phyloP scores from a whole-genome alignment of 768 basidiomycete species.

The Lepiota brunneoincarnata region DNA sequence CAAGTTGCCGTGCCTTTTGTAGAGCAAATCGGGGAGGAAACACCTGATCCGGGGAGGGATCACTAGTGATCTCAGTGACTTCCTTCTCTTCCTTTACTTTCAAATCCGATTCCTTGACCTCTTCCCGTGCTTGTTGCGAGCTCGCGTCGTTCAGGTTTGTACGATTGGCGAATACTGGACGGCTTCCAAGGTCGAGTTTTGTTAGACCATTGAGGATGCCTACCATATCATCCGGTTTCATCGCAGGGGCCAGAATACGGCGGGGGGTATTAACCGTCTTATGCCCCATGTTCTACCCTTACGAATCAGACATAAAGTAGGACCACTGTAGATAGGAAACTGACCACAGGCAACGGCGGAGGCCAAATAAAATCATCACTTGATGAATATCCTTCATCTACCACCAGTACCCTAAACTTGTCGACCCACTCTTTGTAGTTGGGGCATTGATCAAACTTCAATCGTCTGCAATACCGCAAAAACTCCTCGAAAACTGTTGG shows the following conservation, averaged over 20 bases:
- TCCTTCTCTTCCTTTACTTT: conserved; percentile 25
- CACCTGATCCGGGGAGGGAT: conserved; percentile 28
- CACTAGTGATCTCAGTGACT: conserved; percentile 48
- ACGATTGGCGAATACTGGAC: conserved; percentile 49
- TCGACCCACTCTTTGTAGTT: conserved; percentile 65
- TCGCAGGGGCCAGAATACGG: conserved; percentile 33
- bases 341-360: conserved; percentile 39
- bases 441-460: conserved; percentile 67
- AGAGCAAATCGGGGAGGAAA: conserved; percentile 28
- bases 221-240: conserved; percentile 43
- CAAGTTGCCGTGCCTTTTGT: conserved; percentile 54
- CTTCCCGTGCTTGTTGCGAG: conserved; percentile 30
- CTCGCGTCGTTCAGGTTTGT: conserved; percentile 41
- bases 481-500: conserved; percentile 77
- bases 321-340: not conserved
- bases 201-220: conserved; percentile 57
- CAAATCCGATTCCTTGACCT: conserved; percentile 18
- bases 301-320: conserved; percentile 16
- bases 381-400: conserved; percentile 54
- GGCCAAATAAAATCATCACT: conserved; percentile 74
- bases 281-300: conserved; percentile 12
- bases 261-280: conserved; percentile 35
- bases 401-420: conserved; percentile 63
- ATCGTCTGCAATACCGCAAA: conserved; percentile 63
- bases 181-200: conserved; percentile 54